Evolutionary conservation across 805 yeast species (phyloP).

Genomic region (Candida germanica): DNA sequence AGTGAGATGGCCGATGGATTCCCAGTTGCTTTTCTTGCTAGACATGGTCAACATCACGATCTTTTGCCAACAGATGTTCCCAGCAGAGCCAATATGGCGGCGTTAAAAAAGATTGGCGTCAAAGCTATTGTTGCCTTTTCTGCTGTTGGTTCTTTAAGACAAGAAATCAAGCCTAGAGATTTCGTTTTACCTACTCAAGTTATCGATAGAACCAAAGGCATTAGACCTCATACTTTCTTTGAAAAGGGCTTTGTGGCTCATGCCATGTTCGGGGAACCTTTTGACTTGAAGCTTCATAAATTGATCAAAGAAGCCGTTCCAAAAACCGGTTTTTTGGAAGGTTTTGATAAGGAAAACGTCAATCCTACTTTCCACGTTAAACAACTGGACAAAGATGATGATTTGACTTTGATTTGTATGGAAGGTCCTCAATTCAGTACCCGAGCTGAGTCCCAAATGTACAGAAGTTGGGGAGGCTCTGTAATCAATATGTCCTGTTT

Average conservation of each 20-base stretch:
- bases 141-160: conserved; percentile 94
- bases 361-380: conserved; percentile 60
- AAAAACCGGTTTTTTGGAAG: conserved; percentile 49
- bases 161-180: conserved; percentile 88
- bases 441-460: conserved; percentile 90
- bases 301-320: conserved; percentile 54
- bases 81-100: conserved; percentile 90
- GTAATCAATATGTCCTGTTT: conserved; percentile 95
- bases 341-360: conserved; percentile 39
- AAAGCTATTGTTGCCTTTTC: conserved; percentile 86
- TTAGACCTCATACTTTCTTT: conserved; percentile 84
- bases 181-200: conserved; percentile 96
- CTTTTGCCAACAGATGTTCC: conserved; percentile 91
- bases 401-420: conserved; percentile 89
- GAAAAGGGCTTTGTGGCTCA: conserved; percentile 95
- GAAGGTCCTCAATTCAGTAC: conserved; percentile 99
- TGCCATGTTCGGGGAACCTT: conserved; percentile 96
- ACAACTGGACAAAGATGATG: conserved; percentile 51
- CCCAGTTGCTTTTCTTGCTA: conserved; percentile 88
- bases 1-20: conserved; percentile 74
- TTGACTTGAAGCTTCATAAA: conserved; percentile 69
- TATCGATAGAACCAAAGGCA: conserved; percentile 95
- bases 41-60: conserved; percentile 92
- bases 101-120: conserved; percentile 83
- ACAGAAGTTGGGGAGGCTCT: conserved; percentile 85